Base-by-base conservation (phyloP, 116 monocot species). In the Iris pallida region DNA sequence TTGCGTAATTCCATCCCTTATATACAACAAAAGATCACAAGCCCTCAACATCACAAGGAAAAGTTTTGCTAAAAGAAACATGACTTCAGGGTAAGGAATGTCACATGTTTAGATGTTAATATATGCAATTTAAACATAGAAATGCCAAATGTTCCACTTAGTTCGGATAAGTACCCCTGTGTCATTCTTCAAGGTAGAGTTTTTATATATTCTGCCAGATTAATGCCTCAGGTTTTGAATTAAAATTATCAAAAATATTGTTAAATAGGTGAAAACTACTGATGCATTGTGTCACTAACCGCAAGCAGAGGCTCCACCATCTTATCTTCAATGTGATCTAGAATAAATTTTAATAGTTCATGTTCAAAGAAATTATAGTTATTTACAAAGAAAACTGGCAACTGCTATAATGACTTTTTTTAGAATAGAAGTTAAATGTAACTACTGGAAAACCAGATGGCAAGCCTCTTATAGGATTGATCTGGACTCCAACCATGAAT, bases 401-500 rank as follows among this genome's bases (percentile, higher is more conserved):
- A 12, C 6, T 44, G 45, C 5, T 15, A 4, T 61, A 2, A 1
- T 55, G 16, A 18, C 15, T 54, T 54, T 54, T 53, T 7, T 44
- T 52, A 20, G 42, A 18, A 52, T 48, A 53, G 56, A 73, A 42
- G 61, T 9, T 43, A 16, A 30, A 65, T 64, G 46, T 42, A 68
- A 76, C 81, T 86, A 99, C 98, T 66, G 84, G 80, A 88, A 90
- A 82, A 65, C 84, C 90, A 73, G 98, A 80, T 78, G 98, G 88
- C 76, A 99, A 79, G 18, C 90, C 93, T 76, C 59, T 81, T 52
- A 99, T 68, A 44, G 98, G 93, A 88, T 99, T 90, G 66, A 99
- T 93, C 70, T 88, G 77, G 66, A 93, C 93, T 17, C 98, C 98
- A 53, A 99, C 98, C 98, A 99, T 99, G 73, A 99, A 99, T 54